These are phyloP conservation scores for Ulmus americana DNA, from an alignment of 331 rosid genomes.

Conservation along the genomic window DNA sequence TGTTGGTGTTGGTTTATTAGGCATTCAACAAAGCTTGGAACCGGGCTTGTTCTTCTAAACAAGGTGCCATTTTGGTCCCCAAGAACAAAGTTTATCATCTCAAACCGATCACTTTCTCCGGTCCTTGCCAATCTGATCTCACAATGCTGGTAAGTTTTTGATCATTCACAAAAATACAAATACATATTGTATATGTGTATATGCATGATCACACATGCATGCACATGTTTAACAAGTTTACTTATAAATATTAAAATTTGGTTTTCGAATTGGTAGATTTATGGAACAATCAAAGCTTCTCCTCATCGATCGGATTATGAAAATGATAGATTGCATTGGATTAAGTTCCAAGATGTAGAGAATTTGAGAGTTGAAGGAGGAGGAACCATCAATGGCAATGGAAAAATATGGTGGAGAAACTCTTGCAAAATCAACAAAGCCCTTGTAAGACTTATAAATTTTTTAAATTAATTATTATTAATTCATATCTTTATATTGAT, in stretches of 20 bases:
- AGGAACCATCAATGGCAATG: constrained; percentile 70
- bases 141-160: constrained; percentile 39
- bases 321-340: constrained; percentile 42
- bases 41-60: constrained; percentile 51
- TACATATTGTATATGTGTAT: no score
- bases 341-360: constrained; percentile 37
- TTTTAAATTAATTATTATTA: not conserved
- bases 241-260: not conserved
- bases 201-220: not conserved
- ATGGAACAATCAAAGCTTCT: constrained; percentile 76
- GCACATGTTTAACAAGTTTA: not conserved
- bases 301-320: constrained; percentile 35
- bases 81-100: constrained; percentile 37
- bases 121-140: constrained; percentile 61
- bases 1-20: constrained; percentile 23
- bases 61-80: constrained; percentile 46
- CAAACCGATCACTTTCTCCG: constrained; percentile 68
- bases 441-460: constrained; percentile 30
- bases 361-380: constrained; percentile 61
- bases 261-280: constrained; percentile 27
- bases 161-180: not conserved
- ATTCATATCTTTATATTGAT: not conserved
- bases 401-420: constrained; percentile 66
- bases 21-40: constrained; percentile 75
- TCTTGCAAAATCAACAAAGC: constrained; percentile 60